Base-by-base conservation (phyloP, 441 rosid genomes). In the Gossypium gossypioides region DNA sequence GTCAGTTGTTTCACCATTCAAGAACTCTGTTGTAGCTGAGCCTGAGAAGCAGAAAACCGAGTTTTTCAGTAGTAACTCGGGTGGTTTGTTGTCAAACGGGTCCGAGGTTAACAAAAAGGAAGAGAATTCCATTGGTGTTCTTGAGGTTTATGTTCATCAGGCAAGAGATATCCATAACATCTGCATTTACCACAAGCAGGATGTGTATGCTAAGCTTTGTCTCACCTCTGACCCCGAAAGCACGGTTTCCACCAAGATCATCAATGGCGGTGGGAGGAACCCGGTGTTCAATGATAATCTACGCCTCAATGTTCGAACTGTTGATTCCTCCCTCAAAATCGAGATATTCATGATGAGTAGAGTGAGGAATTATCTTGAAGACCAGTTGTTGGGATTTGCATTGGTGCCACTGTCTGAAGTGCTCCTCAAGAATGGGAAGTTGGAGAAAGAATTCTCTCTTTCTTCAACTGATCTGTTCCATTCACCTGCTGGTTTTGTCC, bases 141-240 rank as follows among this genome's bases (percentile, higher is more conserved):
- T 95, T 51, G 88, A 87, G 71, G 95, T 92, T 71, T 86, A 72
- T 80, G 76, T 95, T 13, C 97, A 92, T 78, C 92, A 90, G 80
- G 99, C 99, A n/a, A 85, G 99, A 77, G 99, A 95, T 77, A 92
- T 95, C 70, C 99, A 95, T 0, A 95, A 95, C 89, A 88, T 95
- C 77, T 95, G 99, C 89, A 95, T 95, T 81, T 95, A 95, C 88
- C 99, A 95, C 80, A 95, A 95, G 86, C 99, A 95, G 84, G 99
- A 95, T 79, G 99, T 95, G 72, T 95, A 95, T 82, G 98, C 98
- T 54, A 95, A 89, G 91, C 83, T 92, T 81, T 91, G 96, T 78
- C 82, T 95, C 63, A 92, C 96, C 27, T 85, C 86, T 74, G 89
- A 92, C 70, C 99, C 98, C 9, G 92, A 89, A 60, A 84, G 72